Conservation (phyloP, 1,139 yeast genomes). For the Sugiyamaella paludigena region DNA sequence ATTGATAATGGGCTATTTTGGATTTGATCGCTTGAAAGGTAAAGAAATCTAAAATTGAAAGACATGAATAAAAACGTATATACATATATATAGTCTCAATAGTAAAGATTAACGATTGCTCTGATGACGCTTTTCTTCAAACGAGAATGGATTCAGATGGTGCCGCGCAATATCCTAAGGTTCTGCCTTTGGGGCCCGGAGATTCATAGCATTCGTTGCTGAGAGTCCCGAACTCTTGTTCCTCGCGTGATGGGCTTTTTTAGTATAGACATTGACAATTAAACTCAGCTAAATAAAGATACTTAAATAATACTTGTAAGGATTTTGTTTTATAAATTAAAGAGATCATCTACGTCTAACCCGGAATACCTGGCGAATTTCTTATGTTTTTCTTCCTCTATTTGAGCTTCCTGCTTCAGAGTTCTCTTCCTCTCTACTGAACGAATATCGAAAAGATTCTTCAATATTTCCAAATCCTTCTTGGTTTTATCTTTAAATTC, state of each 20-base stretch:
- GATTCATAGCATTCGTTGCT: no score
- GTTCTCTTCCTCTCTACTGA: conserved; percentile 17
- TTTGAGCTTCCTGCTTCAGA: conserved; percentile 11
- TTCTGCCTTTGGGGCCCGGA: no score
- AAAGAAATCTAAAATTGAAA: no score
- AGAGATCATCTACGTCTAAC: conserved; percentile 23
- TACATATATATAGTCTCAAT: neutral
- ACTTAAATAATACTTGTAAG: neutral
- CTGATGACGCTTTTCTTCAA: neutral
- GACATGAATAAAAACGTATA: neutral
- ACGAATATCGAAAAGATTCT: conserved; percentile 24
- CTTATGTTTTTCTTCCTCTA: conserved; percentile 17
- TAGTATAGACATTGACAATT: no score
- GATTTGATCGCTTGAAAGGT: no score
- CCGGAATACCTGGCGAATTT: conserved; percentile 18
- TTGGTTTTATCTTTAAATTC: conserved; percentile 19
- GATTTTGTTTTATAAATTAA: conserved; percentile 1
- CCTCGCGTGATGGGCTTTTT: no score
- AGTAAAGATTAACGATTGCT: neutral
- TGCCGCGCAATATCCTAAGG: no score
- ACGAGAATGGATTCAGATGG: no score
- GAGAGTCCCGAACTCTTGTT: no score
- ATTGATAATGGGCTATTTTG: neutral
- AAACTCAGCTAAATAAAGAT: no score
- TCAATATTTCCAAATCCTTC: conserved; percentile 26